phyloP scores from a whole-genome alignment of 2,329 filamentous ascomycete genomes.

The Diplodia scrobiculata region DNA sequence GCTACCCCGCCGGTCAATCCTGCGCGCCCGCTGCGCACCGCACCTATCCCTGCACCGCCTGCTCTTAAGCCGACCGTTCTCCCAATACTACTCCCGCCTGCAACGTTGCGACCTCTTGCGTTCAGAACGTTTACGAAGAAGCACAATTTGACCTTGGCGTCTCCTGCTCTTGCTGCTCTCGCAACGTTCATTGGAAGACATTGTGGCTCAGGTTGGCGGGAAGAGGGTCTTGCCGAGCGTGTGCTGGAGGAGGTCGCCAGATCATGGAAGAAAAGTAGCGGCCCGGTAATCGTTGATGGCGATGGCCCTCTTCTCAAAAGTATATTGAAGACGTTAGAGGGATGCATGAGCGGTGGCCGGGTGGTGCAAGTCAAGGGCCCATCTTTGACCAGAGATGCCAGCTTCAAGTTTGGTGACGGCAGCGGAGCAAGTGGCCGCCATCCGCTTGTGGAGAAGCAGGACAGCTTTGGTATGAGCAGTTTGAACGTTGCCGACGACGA shows the following conservation, averaged over 20 bases:
- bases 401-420: constrained; percentile 61
- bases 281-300: constrained; percentile 89
- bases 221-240: constrained; percentile 88
- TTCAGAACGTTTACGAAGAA: constrained; percentile 98
- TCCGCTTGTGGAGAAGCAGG: constrained; percentile 60
- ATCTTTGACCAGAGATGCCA: constrained; percentile 65
- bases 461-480: constrained; percentile 62
- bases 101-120: constrained; percentile 83
- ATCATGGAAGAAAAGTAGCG: constrained; percentile 86
- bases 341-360: constrained; percentile 84
- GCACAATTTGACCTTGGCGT: constrained; percentile 88
- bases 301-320: constrained; percentile 68
- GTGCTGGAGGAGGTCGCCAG: constrained; percentile 90
- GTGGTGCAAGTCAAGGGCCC: constrained; percentile 55
- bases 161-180: constrained; percentile 79
- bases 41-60: constrained; percentile 50
- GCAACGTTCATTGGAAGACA: constrained; percentile 89
- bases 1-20: constrained; percentile 77
- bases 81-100: constrained; percentile 83
- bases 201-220: constrained; percentile 94
- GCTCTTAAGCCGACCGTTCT: constrained; percentile 66
- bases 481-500: constrained; percentile 59
- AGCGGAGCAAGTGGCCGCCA: constrained; percentile 37
- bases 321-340: constrained; percentile 81
- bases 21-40: constrained; percentile 58